These are phyloP conservation scores for Chaetothyriales sp. DNA, from an alignment of 2,329 filamentous ascomycete genomes.

Conservation along the genomic window DNA sequence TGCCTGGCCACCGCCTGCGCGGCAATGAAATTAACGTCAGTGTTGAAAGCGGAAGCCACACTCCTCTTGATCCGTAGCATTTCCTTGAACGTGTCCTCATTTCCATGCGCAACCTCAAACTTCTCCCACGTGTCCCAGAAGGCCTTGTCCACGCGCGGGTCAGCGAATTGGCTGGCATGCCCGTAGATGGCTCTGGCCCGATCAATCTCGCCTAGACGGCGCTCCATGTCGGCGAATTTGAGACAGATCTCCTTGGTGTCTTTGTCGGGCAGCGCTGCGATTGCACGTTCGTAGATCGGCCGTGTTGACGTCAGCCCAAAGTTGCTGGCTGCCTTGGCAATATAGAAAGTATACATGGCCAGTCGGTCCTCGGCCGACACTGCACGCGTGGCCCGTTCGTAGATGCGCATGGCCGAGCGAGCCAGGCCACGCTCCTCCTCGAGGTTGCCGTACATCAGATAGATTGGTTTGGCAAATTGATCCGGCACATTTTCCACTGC, in stretches of 20 bases:
- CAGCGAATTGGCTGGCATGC: conserved; percentile 93
- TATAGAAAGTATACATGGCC: conserved; percentile 99
- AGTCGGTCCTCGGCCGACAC: conserved; percentile 88
- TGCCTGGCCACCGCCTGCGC: conserved; percentile 80
- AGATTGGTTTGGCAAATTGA: conserved; percentile 89
- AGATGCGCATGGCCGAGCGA: conserved; percentile 95
- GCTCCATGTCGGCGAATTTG: conserved; percentile 96
- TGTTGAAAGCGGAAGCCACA: conserved; percentile 96
- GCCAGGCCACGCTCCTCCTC: conserved; percentile 93
- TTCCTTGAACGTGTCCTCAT: conserved; percentile 98
- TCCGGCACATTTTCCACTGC: conserved; percentile 88
- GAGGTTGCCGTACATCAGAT: conserved; percentile 94
- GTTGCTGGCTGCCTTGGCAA: conserved; percentile 95
- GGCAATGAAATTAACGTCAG: conserved; percentile 96
- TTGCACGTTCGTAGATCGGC: conserved; percentile 91
- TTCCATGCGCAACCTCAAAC: conserved; percentile 95
- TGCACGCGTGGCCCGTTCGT: conserved; percentile 87
- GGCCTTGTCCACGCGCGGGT: conserved; percentile 72
- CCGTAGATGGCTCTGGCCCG: conserved; percentile 90
- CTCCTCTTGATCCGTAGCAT: conserved; percentile 97
- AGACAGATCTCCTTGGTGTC: conserved; percentile 97
- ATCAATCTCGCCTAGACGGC: conserved; percentile 82
- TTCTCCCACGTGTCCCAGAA: conserved; percentile 97
- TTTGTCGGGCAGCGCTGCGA: conserved; percentile 78
- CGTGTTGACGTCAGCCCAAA: conserved; percentile 91